Conservation (phyloP, 805 yeast species). For the Ogataea thermomethanolica region DNA sequence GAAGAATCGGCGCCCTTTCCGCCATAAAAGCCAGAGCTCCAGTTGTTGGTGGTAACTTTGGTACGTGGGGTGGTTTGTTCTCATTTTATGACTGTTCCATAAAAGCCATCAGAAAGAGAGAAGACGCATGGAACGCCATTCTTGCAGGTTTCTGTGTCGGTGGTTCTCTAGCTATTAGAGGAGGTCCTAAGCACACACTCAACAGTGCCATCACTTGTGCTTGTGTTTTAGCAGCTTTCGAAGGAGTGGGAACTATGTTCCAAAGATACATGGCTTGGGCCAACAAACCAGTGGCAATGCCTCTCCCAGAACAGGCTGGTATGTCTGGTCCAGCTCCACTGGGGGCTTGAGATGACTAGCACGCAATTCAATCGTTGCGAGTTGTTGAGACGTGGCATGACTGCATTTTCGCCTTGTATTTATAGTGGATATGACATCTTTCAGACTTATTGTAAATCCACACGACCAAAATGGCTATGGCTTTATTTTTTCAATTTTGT, state of each 20-base stretch:
- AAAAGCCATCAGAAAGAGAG: conserved; percentile 93
- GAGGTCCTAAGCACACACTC: conserved; percentile 96
- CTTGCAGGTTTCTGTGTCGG: conserved; percentile 98
- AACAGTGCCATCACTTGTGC: conserved; percentile 98
- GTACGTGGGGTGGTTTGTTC: conserved; percentile 99
- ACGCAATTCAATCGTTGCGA: neutral
- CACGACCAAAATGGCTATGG: conserved; percentile 3
- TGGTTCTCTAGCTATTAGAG: conserved; percentile 96
- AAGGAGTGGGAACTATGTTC: conserved; percentile 97
- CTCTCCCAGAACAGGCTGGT: conserved; percentile 44
- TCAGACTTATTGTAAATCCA: neutral
- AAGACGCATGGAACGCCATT: conserved; percentile 97
- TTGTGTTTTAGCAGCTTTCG: conserved; percentile 91
- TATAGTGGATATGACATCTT: conserved; percentile 8
- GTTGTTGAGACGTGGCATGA: conserved; percentile 3
- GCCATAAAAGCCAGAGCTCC: conserved; percentile 97
- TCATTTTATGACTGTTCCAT: conserved; percentile 95
- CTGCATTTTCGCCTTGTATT: conserved; percentile 10
- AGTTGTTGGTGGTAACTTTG: conserved; percentile 97
- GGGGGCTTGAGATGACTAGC: conserved; percentile 20
- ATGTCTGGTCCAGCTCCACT: conserved; percentile 18
- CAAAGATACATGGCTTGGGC: conserved; percentile 85
- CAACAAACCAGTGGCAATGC: conserved; percentile 67
- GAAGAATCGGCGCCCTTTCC: conserved; percentile 81
- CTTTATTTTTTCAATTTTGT: conserved; percentile 2